phyloP scores from a whole-genome alignment of 768 basidiomycete genomes.

The Filobasidium wieringae region DNA sequence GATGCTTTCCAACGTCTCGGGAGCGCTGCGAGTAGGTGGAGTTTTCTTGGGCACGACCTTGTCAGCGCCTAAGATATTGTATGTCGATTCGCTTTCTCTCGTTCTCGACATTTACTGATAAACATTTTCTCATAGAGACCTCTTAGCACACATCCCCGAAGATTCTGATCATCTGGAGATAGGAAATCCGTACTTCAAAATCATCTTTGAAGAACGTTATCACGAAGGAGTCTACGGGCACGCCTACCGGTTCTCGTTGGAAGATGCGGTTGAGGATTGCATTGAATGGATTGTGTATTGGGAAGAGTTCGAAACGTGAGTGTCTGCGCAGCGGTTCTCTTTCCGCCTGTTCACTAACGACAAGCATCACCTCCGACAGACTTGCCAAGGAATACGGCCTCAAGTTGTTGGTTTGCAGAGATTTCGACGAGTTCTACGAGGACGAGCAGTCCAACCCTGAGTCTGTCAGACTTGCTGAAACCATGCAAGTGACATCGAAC shows the following conservation, averaged over 20 bases:
- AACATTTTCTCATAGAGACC: slow-evolving; percentile 44
- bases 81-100: slow-evolving; percentile 36
- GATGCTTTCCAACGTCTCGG: slow-evolving; percentile 83
- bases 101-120: not conserved
- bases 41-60: slow-evolving; percentile 96
- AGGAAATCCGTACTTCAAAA: slow-evolving; percentile 80
- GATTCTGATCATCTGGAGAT: slow-evolving; percentile 62
- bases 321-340: not conserved
- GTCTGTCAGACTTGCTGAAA: slow-evolving; percentile 66
- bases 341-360: slow-evolving; percentile 13
- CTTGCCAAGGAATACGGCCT: slow-evolving; percentile 74
- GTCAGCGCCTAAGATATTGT: slow-evolving; percentile 74
- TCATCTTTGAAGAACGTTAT: slow-evolving; percentile 66
- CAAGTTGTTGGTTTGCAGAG: slow-evolving; percentile 60
- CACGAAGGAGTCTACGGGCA: slow-evolving; percentile 63
- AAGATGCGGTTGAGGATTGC: slow-evolving; percentile 92
- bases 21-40: slow-evolving; percentile 69
- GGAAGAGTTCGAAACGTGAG: slow-evolving; percentile 78
- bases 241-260: slow-evolving; percentile 82
- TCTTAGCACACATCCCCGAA: slow-evolving; percentile 57
- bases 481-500: slow-evolving; percentile 90
- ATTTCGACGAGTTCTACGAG: slow-evolving; percentile 78
- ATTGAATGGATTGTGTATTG: slow-evolving; percentile 96
- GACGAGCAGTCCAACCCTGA: slow-evolving; percentile 70
- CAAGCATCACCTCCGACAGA: slow-evolving; percentile 41